A percentile compares a stretch with the other conserved stretches of the same genome.
phyloP scores from a whole-genome alignment of 1,284 basidiomycete genomes.

The Ceratobasidium papillatum region DNA sequence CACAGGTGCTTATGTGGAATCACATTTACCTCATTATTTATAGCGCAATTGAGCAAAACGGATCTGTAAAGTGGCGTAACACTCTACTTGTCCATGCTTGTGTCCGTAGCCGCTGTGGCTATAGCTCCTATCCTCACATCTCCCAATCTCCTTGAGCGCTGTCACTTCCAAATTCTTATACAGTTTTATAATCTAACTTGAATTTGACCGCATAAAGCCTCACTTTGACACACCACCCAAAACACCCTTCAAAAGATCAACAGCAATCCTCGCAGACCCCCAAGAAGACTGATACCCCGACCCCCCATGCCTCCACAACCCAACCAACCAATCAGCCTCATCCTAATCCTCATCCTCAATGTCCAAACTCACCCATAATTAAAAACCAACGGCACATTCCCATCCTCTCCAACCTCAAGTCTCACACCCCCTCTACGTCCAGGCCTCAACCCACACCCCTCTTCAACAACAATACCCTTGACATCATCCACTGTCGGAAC shows the following conservation, averaged over 20 bases:
- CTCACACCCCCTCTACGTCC: constrained; percentile 59
- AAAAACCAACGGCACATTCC: constrained; percentile 54
- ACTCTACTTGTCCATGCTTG: too few species aligned
- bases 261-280: constrained; percentile 69
- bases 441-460: constrained; percentile 66
- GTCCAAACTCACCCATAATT: constrained; percentile 58
- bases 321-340: background rate
- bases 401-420: constrained; percentile 53
- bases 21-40: too few species aligned
- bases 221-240: background rate
- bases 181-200: too few species aligned
- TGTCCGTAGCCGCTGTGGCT: too few species aligned
- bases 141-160: too few species aligned
- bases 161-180: too few species aligned
- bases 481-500: constrained; percentile 69
- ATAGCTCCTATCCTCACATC: too few species aligned
- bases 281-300: constrained; percentile 76
- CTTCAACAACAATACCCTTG: constrained; percentile 66
- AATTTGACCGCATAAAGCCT: too few species aligned
- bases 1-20: too few species aligned
- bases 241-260: constrained; percentile 59
- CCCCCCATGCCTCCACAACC: constrained; percentile 60
- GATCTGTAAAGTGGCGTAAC: too few species aligned
- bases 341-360: constrained; percentile 44
- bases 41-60: too few species aligned